Base-by-base conservation (phyloP, 2,329 filamentous ascomycete species). In the Venturia pyrina region DNA sequence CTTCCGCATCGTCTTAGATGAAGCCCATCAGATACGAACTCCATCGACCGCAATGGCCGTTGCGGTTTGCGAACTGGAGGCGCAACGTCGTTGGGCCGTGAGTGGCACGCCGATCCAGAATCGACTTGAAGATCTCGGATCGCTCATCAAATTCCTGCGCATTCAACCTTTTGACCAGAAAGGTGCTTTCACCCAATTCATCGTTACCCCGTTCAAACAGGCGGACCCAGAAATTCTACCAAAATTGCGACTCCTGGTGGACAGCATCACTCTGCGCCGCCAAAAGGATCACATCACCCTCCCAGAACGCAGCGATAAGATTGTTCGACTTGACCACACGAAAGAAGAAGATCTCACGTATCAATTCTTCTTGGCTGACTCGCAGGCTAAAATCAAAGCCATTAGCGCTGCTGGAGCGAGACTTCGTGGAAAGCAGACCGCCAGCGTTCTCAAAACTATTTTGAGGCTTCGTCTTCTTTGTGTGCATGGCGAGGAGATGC, bases 101-200 rank as follows among this genome's bases (percentile, higher is more conserved):
- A 98, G 95, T 0, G 95, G 93, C 65, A 98, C 95, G 0, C 95
- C 93, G 0, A 90, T 98, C 10, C 93, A 98, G 76, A 99, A 99
- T 73, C 88, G 90, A 4, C 82, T 98, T 2, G 92, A 96, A 69
- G 95, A 99, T 74, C 82, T 98, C 28, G 90, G 91, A 17, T 90
- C 93, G 1, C 80, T 98, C 2, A 87, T 96, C 67, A 90, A 88
- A 41, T 98, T 98, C 69, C 80, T 98, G 53, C 87, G 61, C 17
- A 80, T 98, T 17, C 87, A 87, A 71, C 93, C 93, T 0, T 98
- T 98, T 72, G 87, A 96, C 68, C 88, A 93, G 62, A 85, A 86
- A 65, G 80, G 81, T 64, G 87, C 86, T 63, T 99, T 97, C 74
- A 83, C 86, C 5, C 85, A 90, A 66, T 87, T 89, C 73, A 95